Evolutionary conservation across 1,284 basidiomycete species (phyloP).

Genomic region (Tylopilus orsonianus): DNA sequence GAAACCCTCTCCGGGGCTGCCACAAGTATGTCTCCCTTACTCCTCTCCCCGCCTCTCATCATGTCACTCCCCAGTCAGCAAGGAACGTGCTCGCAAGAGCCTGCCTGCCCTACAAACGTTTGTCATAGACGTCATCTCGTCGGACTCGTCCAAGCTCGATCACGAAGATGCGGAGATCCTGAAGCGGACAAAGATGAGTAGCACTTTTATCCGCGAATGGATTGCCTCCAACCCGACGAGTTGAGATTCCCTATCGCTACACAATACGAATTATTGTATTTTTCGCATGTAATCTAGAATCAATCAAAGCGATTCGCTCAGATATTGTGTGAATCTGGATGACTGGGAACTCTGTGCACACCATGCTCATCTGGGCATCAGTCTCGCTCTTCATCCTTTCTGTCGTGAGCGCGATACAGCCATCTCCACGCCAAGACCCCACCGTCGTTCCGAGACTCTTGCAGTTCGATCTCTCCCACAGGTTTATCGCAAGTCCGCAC

Average conservation of each 20-base stretch:
- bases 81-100: slow-evolving; percentile 50
- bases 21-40: slow-evolving; percentile 49
- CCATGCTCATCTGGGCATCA: slow-evolving; percentile 11
- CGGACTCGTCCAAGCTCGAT: slow-evolving; percentile 53
- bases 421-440: background rate
- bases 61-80: slow-evolving; percentile 51
- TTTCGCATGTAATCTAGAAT: slow-evolving; percentile 1
- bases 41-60: background rate
- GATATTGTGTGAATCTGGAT: slow-evolving; percentile 11
- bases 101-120: slow-evolving; percentile 68
- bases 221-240: slow-evolving; percentile 46
- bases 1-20: slow-evolving; percentile 80
- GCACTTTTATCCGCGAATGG: slow-evolving; percentile 86
- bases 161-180: slow-evolving; percentile 65
- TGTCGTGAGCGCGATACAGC: slow-evolving; percentile 4
- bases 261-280: slow-evolving; percentile 8
- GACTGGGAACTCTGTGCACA: too few relatives aligned
- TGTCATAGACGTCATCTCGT: slow-evolving; percentile 85
- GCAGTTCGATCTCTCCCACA: slow-evolving; percentile 29
- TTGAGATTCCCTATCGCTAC: slow-evolving; percentile 6
- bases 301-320: background rate
- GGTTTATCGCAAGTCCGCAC: slow-evolving; percentile 5
- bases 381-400: slow-evolving; percentile 1
- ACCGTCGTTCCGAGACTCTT: slow-evolving; percentile 8
- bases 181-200: slow-evolving; percentile 84